Evolutionary conservation across 2,329 filamentous ascomycete species (phyloP).

Genomic region (Penicillium glabrum): DNA sequence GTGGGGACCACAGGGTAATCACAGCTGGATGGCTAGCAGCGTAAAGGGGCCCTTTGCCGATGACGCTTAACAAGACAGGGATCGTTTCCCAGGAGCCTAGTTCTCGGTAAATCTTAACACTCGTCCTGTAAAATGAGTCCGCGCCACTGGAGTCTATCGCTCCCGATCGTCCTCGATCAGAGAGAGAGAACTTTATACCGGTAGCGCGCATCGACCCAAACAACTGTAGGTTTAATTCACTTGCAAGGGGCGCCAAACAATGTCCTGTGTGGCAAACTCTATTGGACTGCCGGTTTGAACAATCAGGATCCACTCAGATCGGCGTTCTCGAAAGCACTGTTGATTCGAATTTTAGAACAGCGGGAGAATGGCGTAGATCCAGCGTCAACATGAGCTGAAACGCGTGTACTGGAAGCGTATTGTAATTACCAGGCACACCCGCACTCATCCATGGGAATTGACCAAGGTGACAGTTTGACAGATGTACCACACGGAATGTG

Average conservation of each 20-base stretch:
- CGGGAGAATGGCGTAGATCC: background rate
- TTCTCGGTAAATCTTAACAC: conserved; percentile 8
- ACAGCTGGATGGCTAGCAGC: background rate
- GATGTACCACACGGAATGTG: background rate
- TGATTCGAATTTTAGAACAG: conserved; percentile 2
- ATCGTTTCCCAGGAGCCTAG: conserved; percentile 7
- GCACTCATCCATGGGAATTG: background rate
- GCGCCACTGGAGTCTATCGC: background rate
- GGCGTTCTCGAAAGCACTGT: background rate
- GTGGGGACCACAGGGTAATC: background rate
- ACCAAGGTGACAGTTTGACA: background rate
- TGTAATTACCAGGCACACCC: conserved; percentile 1
- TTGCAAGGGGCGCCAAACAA: conserved; percentile 17
- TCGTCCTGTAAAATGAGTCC: background rate
- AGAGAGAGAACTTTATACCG: background rate
- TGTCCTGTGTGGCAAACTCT: conserved; percentile 4
- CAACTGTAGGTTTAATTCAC: background rate
- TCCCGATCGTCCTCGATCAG: conserved; percentile 4
- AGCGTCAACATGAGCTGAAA: conserved; percentile 4
- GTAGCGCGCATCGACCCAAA: background rate
- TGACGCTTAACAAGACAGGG: background rate
- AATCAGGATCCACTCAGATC: conserved; percentile 6
- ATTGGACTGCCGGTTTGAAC: conserved; percentile 4
- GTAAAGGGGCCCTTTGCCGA: background rate
- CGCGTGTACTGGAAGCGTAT: background rate